A percentile compares a stretch with the other conserved stretches of the same genome.
Conservation (phyloP, 169 alveolate genomes). For the Cyclospora cayetanensis region DNA sequence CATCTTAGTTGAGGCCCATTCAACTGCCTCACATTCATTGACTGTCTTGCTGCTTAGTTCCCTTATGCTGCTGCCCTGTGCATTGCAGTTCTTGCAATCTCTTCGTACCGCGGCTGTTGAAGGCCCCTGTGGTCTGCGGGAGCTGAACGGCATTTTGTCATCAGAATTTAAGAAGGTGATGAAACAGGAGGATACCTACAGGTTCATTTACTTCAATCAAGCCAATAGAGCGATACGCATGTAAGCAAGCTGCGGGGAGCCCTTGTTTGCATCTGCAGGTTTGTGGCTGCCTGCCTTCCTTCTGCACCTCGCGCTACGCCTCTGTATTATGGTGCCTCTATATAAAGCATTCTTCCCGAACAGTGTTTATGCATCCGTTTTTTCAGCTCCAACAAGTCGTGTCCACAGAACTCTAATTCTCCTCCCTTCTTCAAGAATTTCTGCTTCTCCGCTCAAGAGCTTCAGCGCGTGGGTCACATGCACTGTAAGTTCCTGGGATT, state of each 20-base stretch:
- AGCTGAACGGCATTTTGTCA: background rate
- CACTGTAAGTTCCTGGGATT: conserved; percentile 13
- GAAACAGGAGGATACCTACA: conserved; percentile 7
- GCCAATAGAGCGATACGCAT: background rate
- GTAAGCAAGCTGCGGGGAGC: background rate
- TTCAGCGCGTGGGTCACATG: conserved; percentile 20
- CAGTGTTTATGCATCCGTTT: background rate
- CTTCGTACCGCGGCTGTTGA: background rate
- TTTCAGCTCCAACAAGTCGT: conserved; percentile 26
- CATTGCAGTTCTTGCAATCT: background rate
- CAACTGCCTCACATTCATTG: no score
- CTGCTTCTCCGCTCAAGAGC: conserved; percentile 1
- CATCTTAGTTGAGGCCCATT: no score
- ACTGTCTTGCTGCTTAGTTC: no score
- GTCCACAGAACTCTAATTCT: background rate
- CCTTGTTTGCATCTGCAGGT: background rate
- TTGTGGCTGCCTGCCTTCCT: background rate
- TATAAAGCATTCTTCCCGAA: background rate
- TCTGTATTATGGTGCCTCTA: background rate
- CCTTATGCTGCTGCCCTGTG: no score
- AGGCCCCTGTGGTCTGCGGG: background rate
- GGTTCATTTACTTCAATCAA: conserved; percentile 2
- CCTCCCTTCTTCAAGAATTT: background rate
- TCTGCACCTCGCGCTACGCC: background rate
- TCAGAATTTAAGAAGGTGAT: background rate